phyloP scores from a whole-genome alignment of 2,329 filamentous ascomycete genomes.

The Colletotrichum sidae region DNA sequence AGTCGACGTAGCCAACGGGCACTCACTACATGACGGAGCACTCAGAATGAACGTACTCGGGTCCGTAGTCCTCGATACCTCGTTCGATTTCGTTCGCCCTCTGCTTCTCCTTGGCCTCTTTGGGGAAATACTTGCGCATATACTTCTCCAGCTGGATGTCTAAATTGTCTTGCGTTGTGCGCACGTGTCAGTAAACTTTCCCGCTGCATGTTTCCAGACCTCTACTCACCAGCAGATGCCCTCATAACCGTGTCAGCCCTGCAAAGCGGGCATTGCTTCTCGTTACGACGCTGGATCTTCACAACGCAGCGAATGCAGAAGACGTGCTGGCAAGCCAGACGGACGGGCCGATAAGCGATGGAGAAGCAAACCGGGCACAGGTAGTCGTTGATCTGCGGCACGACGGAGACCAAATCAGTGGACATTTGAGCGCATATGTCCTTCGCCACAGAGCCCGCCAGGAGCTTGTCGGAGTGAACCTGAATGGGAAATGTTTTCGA shows the following conservation, averaged over 20 bases:
- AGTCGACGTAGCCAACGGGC: neutral
- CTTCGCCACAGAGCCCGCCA: slow-evolving; percentile 77
- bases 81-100: slow-evolving; percentile 79
- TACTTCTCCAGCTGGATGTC: slow-evolving; percentile 77
- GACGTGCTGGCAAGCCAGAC: slow-evolving; percentile 78
- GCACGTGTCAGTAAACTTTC: neutral
- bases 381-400: slow-evolving; percentile 88
- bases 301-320: slow-evolving; percentile 89
- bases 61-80: slow-evolving; percentile 79
- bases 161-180: slow-evolving; percentile 67
- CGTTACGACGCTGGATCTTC: slow-evolving; percentile 78
- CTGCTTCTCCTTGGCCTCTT: slow-evolving; percentile 75
- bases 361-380: slow-evolving; percentile 83
- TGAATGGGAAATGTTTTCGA: slow-evolving; percentile 70
- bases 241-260: slow-evolving; percentile 76
- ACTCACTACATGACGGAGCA: slow-evolving; percentile 71
- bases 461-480: slow-evolving; percentile 69
- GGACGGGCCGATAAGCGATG: slow-evolving; percentile 85
- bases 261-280: slow-evolving; percentile 81
- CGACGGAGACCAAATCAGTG: slow-evolving; percentile 75
- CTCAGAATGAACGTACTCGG: slow-evolving; percentile 68
- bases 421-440: slow-evolving; percentile 81
- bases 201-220: neutral
- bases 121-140: slow-evolving; percentile 80
- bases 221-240: slow-evolving; percentile 71